Evolutionary conservation across 345 rosid genomes (phyloP).

Genomic region (Camelina neglecta): DNA sequence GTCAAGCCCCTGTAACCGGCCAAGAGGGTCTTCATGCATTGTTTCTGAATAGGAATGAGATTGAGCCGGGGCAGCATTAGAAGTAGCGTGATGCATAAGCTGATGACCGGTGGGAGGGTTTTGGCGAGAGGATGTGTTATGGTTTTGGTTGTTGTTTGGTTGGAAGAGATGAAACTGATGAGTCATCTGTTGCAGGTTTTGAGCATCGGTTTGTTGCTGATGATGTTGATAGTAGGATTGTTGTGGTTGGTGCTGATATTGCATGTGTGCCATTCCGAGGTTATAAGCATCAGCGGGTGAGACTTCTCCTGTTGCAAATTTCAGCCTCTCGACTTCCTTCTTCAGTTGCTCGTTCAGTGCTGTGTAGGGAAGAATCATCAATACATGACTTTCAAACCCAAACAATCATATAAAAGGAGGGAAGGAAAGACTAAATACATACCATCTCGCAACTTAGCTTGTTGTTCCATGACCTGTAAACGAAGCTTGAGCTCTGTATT

Average conservation of each 20-base stretch:
- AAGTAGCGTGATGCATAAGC: slow-evolving; percentile 44
- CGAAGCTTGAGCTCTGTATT: slow-evolving; percentile 93
- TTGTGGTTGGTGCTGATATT: slow-evolving; percentile 50
- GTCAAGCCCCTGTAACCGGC: slow-evolving; percentile 83
- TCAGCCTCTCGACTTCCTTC: slow-evolving; percentile 92
- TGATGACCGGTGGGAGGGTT: slow-evolving; percentile 48
- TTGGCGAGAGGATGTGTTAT: slow-evolving; percentile 21
- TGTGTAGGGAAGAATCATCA: slow-evolving; percentile 40
- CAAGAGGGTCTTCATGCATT: slow-evolving; percentile 72
- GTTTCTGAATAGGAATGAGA: slow-evolving; percentile 60
- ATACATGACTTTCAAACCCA: neutral
- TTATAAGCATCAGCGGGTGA: slow-evolving; percentile 66
- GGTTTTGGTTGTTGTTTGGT: slow-evolving; percentile 44
- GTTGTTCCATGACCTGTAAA: slow-evolving; percentile 90
- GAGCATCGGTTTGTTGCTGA: slow-evolving; percentile 51
- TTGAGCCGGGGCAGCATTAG: slow-evolving; percentile 41
- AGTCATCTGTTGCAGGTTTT: slow-evolving; percentile 59
- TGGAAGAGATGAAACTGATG: slow-evolving; percentile 63
- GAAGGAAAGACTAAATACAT: slow-evolving; percentile 18
- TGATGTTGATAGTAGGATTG: slow-evolving; percentile 58
- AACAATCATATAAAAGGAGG: slow-evolving; percentile 7
- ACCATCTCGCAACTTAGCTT: slow-evolving; percentile 91
- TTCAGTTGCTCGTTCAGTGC: slow-evolving; percentile 82
- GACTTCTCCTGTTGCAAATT: slow-evolving; percentile 73
- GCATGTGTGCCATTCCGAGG: slow-evolving; percentile 70